Evolutionary conservation across 176 grass and related monocot species (phyloP).

Genomic region (Carex scoparia): DNA sequence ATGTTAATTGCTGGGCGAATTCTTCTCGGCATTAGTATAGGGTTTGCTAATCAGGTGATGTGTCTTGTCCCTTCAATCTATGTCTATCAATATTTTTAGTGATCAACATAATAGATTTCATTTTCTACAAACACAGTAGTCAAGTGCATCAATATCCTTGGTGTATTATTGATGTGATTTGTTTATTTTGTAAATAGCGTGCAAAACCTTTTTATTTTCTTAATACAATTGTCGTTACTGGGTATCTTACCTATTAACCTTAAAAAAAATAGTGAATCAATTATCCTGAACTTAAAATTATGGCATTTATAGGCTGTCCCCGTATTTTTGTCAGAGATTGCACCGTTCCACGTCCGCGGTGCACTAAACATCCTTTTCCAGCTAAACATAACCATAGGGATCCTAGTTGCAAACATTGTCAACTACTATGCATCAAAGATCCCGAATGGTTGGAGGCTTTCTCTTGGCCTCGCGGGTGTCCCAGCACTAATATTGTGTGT

Average conservation of each 20-base stretch:
- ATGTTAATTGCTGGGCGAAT: conserved; percentile 87
- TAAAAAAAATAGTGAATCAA: background rate
- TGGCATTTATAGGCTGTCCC: background rate
- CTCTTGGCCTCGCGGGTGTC: conserved; percentile 34
- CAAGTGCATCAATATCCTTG: background rate
- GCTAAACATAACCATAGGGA: conserved; percentile 32
- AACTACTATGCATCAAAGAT: conserved; percentile 47
- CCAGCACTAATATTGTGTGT: conserved; percentile 25
- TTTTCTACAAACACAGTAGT: background rate
- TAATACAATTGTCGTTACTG: too few relatives aligned
- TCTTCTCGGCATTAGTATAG: conserved; percentile 67
- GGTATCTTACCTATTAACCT: too few relatives aligned
- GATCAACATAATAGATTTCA: background rate
- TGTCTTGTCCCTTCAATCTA: background rate
- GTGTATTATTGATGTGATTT: too few relatives aligned
- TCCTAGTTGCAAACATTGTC: conserved; percentile 32
- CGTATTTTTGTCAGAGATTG: conserved; percentile 47
- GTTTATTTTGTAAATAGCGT: too few relatives aligned
- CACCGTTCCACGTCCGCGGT: conserved; percentile 41
- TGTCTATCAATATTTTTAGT: background rate
- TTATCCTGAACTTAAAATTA: background rate
- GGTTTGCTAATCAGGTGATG: conserved; percentile 64
- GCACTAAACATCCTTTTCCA: conserved; percentile 47
- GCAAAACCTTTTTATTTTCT: too few relatives aligned
- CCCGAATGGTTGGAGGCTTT: conserved; percentile 37